Percentiles rank a stretch among this genome's conserved stretches.
Conservation (phyloP, 805 yeast genomes). For the Kluyveromyces dobzhanskii region DNA sequence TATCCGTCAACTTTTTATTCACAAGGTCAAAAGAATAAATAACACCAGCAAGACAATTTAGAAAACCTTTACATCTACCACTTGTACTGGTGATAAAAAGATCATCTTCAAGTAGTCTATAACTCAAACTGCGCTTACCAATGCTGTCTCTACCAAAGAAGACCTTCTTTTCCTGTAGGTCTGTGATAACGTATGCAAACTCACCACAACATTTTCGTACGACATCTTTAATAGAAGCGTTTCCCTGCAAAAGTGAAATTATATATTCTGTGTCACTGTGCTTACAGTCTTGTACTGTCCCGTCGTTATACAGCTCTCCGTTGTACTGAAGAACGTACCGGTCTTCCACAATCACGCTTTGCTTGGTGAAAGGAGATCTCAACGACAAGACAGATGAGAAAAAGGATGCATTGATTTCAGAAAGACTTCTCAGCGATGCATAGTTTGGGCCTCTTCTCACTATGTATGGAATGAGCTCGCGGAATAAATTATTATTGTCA, state of each 20-base stretch:
- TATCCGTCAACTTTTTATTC: slow-evolving; percentile 12
- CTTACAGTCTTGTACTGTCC: slow-evolving; percentile 37
- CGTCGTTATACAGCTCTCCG: slow-evolving; percentile 76
- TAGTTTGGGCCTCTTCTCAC: slow-evolving; percentile 61
- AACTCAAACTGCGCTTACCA: slow-evolving; percentile 75
- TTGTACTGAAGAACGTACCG: slow-evolving; percentile 63
- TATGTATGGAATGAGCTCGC: slow-evolving; percentile 36
- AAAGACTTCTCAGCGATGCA: slow-evolving; percentile 23
- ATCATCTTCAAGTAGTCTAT: slow-evolving; percentile 26
- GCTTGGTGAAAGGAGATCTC: slow-evolving; percentile 68
- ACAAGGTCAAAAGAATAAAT: slow-evolving; percentile 37
- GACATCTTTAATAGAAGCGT: slow-evolving; percentile 29
- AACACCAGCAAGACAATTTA: slow-evolving; percentile 49
- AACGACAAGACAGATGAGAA: slow-evolving; percentile 74
- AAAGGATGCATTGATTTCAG: slow-evolving; percentile 21
- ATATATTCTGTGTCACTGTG: slow-evolving; percentile 54
- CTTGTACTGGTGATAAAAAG: slow-evolving; percentile 41
- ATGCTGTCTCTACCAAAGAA: slow-evolving; percentile 79
- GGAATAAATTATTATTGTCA: slow-evolving; percentile 17
- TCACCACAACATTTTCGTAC: slow-evolving; percentile 62
- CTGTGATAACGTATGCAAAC: slow-evolving; percentile 57
- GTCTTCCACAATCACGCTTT: slow-evolving; percentile 44
- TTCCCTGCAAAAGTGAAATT: slow-evolving; percentile 29
- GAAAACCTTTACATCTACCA: slow-evolving; percentile 26
- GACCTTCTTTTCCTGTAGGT: slow-evolving; percentile 31